phyloP scores from a whole-genome alignment of 345 rosid species.

The Eucalyptus pauciflora region DNA sequence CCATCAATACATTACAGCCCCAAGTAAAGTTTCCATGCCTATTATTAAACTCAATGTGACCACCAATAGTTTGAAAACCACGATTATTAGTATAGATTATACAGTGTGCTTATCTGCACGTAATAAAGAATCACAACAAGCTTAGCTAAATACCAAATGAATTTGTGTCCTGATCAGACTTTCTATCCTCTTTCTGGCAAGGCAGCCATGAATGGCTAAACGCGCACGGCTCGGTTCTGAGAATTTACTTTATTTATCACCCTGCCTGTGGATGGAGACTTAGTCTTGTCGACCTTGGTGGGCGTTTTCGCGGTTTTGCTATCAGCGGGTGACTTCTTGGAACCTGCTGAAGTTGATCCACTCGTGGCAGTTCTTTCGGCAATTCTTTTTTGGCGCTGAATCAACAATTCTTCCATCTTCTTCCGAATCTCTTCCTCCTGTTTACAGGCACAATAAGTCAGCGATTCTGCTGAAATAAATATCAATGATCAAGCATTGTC shows the following conservation, averaged over 20 bases:
- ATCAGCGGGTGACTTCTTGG: conserved; percentile 26
- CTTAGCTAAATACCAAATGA: background rate
- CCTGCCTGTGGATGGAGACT: conserved; percentile 2
- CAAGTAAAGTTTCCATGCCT: background rate
- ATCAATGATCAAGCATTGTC: background rate
- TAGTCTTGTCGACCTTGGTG: conserved; percentile 1
- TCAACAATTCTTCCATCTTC: conserved; percentile 48
- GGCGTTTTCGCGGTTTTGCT: conserved; percentile 19
- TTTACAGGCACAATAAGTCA: background rate
- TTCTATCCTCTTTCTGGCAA: background rate
- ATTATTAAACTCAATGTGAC: background rate
- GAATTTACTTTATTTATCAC: conserved; percentile 11
- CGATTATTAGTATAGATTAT: background rate
- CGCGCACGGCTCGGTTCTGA: background rate
- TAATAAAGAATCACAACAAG: background rate
- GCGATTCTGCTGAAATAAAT: background rate
- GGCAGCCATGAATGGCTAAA: background rate
- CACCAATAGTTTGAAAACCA: background rate
- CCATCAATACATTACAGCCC: background rate
- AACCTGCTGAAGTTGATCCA: conserved; percentile 11
- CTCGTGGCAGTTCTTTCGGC: conserved; percentile 68
- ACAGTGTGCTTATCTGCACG: background rate
- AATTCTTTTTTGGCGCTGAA: conserved; percentile 74
- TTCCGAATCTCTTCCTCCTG: conserved; percentile 79
- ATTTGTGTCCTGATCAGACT: background rate